phyloP scores from a whole-genome alignment of 2,329 filamentous ascomycete genomes.

The Remersonia thermophila region DNA sequence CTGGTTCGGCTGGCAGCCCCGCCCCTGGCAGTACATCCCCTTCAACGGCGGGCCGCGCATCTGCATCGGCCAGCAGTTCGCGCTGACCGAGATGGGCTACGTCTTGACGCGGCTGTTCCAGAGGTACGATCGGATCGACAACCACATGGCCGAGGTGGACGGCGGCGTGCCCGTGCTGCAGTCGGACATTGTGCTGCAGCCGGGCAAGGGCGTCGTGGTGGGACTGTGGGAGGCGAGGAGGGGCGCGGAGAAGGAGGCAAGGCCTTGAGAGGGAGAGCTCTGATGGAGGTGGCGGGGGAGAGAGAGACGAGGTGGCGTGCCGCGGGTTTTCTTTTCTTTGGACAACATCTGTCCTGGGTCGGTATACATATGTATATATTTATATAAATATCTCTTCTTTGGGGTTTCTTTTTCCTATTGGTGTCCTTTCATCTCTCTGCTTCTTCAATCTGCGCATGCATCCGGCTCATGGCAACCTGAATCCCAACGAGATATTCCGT shows the following conservation, averaged over 20 bases:
- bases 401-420: not conserved
- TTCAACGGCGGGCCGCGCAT: constrained; percentile 66
- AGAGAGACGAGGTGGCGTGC: not conserved
- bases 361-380: too few relatives aligned
- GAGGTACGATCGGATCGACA: constrained; percentile 52
- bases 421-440: too few relatives aligned
- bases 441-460: too few relatives aligned
- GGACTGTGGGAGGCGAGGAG: constrained; percentile 39
- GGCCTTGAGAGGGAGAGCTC: not conserved
- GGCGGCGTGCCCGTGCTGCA: constrained; percentile 41
- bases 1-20: constrained; percentile 52
- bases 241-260: constrained; percentile 1
- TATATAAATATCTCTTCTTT: not conserved
- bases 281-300: not conserved
- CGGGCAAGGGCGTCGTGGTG: constrained; percentile 45
- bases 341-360: too few relatives aligned
- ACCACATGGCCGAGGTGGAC: constrained; percentile 42
- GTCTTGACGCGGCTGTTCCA: constrained; percentile 62
- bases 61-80: constrained; percentile 72
- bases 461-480: too few relatives aligned
- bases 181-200: constrained; percentile 48
- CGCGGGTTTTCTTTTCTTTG: too few relatives aligned
- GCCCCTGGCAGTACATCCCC: constrained; percentile 59
- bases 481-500: too few relatives aligned
- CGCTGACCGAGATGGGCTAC: constrained; percentile 64